Conservation (phyloP, 257 asterid species). For the Coffea canephora region DNA sequence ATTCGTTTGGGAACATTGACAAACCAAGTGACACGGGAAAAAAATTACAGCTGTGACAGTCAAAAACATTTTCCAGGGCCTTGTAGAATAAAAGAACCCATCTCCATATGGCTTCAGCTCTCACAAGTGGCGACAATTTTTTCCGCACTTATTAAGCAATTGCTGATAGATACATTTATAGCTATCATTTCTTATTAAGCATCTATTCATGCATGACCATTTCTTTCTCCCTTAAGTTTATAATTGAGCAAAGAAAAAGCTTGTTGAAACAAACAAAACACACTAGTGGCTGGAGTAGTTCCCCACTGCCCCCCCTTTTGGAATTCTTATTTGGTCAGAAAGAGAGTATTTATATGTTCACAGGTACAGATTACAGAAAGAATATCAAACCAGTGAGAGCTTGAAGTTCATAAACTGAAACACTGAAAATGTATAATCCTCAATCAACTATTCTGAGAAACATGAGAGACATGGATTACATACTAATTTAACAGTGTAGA, state of each 20-base stretch:
- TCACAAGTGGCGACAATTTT: background rate
- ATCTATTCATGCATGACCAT: background rate
- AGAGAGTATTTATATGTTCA: background rate
- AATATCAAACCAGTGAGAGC: background rate
- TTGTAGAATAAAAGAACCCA: background rate
- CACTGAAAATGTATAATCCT: too few relatives aligned
- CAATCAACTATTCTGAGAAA: background rate
- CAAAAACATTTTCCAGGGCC: too few relatives aligned
- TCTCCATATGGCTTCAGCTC: background rate
- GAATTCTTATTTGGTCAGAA: background rate
- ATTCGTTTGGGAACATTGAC: background rate
- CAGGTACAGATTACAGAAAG: background rate
- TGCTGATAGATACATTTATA: background rate
- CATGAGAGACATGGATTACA: background rate
- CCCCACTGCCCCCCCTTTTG: background rate
- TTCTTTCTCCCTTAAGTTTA: background rate
- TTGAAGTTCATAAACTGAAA: background rate
- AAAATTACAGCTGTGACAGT: too few relatives aligned
- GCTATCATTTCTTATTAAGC: background rate
- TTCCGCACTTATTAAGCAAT: background rate
- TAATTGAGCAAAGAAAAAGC: background rate
- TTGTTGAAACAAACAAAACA: background rate
- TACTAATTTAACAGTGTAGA: background rate
- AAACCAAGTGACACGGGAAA: background rate
- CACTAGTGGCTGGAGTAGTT: too few relatives aligned